These are phyloP conservation scores for Epichloe aotearoae DNA, from an alignment of 2,329 filamentous ascomycete genomes.

Conservation along the genomic window DNA sequence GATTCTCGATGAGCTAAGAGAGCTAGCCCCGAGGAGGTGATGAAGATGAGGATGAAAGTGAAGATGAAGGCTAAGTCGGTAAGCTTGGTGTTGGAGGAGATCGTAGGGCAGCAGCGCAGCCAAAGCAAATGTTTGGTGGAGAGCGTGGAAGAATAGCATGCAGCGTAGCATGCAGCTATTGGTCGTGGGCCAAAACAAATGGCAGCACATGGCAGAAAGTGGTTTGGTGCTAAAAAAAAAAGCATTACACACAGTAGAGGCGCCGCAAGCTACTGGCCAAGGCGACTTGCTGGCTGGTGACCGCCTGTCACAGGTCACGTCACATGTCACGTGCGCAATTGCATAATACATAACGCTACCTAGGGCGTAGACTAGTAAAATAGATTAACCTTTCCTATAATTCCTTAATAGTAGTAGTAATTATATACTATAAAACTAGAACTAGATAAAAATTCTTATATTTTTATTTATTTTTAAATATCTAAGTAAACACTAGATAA, in stretches of 20 bases:
- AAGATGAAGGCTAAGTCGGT: neutral
- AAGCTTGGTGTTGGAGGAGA: neutral
- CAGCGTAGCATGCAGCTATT: constrained; percentile 14
- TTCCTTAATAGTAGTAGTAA: too few species aligned
- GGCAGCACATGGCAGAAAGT: constrained; percentile 6
- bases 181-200: constrained; percentile 18
- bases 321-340: too few species aligned
- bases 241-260: neutral
- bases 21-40: neutral
- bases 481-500: too few species aligned
- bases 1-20: constrained; percentile 3
- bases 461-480: too few species aligned
- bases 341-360: too few species aligned
- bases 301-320: too few species aligned
- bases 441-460: too few species aligned
- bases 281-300: neutral
- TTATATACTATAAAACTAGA: too few species aligned
- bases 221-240: neutral
- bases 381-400: too few species aligned
- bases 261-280: neutral
- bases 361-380: too few species aligned
- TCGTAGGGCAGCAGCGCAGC: constrained; percentile 6
- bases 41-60: neutral
- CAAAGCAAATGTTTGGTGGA: constrained; percentile 6
- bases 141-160: constrained; percentile 9